Evolutionary conservation across 306 rosid genomes (phyloP).

Genomic region (Trifolium subterraneum): DNA sequence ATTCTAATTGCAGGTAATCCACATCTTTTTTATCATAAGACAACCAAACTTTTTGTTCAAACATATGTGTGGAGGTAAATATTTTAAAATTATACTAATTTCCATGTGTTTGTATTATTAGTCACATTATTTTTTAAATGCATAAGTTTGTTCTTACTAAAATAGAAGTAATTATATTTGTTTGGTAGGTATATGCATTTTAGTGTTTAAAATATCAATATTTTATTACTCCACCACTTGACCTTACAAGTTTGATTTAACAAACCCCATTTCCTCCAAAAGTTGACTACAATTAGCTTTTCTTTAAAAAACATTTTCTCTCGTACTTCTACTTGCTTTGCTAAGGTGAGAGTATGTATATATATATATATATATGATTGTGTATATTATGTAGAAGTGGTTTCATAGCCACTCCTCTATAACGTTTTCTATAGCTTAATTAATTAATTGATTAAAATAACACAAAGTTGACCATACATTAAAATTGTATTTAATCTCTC

Average conservation of each 20-base stretch:
- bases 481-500: slow-evolving; percentile 15
- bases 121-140: too few species aligned
- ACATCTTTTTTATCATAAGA: too few species aligned
- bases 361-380: not conserved
- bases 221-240: not conserved
- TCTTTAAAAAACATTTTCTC: not conserved
- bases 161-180: too few species aligned
- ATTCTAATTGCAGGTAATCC: too few species aligned
- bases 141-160: too few species aligned
- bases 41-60: too few species aligned
- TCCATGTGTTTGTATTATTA: too few species aligned
- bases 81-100: too few species aligned
- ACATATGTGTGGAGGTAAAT: too few species aligned
- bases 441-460: not conserved
- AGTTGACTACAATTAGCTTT: not conserved
- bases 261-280: not conserved
- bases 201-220: not conserved
- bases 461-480: slow-evolving; percentile 26
- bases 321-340: slow-evolving; percentile 35
- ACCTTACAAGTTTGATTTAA: slow-evolving; percentile 21
- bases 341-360: not conserved
- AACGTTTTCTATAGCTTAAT: not conserved
- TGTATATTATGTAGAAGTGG: slow-evolving; percentile 28
- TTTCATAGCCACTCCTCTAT: slow-evolving; percentile 48
- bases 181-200: not conserved